A percentile compares a stretch with the other conserved stretches of the same genome.
Conservation (phyloP, 108 stramenopile genomes). For the Skeletonema marinoi region DNA sequence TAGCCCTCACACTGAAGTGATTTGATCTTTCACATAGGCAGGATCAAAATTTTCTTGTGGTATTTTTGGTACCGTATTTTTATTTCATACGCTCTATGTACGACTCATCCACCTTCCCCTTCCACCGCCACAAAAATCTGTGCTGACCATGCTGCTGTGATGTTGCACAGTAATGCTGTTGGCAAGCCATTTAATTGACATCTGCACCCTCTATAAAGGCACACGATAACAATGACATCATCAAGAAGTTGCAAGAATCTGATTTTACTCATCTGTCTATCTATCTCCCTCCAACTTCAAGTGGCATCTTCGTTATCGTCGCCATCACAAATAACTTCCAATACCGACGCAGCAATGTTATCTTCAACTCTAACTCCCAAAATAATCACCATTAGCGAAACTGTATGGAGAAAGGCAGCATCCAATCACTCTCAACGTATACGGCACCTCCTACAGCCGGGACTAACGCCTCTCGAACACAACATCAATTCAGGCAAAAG, state of each 20-base stretch:
- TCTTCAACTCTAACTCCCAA: not conserved
- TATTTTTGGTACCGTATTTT: no score
- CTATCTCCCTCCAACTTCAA: not conserved
- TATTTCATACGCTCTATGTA: no score
- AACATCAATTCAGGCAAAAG: not conserved
- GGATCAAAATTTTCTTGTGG: no score
- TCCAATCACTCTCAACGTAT: conserved; percentile 1
- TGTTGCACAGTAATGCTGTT: no score
- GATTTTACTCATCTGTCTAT: not conserved
- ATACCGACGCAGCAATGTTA: not conserved
- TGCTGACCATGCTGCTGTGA: not conserved
- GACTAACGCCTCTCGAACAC: not conserved
- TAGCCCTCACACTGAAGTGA: no score
- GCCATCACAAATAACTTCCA: not conserved
- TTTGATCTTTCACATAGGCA: no score
- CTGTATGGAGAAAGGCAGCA: conserved; percentile 18
- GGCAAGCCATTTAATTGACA: not conserved
- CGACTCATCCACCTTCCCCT: no score
- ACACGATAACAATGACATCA: not conserved
- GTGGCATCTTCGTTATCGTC: not conserved
- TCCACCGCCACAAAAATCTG: not conserved
- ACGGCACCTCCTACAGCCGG: conserved; percentile 10
- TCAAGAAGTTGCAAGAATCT: not conserved
- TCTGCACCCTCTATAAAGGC: not conserved
- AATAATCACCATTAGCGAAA: not conserved